A percentile compares a stretch with the other conserved stretches of the same genome.
phyloP scores from a whole-genome alignment of 306 rosid species.

The Dalbergia oliveri region DNA sequence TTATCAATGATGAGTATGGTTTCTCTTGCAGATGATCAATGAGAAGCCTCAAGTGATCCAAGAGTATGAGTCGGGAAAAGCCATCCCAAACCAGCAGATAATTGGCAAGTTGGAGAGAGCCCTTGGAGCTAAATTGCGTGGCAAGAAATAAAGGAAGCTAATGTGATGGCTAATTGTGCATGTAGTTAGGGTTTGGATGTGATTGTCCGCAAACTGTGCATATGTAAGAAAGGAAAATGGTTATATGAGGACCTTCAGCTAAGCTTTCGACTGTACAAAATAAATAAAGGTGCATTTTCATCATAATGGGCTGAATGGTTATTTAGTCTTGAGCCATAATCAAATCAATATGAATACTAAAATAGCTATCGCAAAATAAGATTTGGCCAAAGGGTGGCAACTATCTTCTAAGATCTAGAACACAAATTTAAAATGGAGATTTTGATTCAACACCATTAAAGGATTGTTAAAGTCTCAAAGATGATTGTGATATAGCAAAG shows the following conservation, averaged over 20 bases:
- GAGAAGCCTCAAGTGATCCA: conserved; percentile 93
- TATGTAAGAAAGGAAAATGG: conserved; percentile 38
- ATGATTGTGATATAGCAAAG: no score
- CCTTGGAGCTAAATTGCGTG: conserved; percentile 80
- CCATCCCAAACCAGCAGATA: conserved; percentile 90
- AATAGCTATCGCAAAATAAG: no score
- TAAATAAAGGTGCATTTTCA: conserved; percentile 33
- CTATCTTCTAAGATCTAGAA: no score
- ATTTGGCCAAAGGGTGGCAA: no score
- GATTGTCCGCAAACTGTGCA: conserved; percentile 23
- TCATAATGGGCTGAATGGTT: no score
- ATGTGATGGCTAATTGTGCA: neutral
- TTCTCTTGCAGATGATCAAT: conserved; percentile 65
- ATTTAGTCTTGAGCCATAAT: no score
- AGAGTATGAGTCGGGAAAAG: conserved; percentile 92
- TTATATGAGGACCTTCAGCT: conserved; percentile 16
- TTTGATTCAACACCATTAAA: no score
- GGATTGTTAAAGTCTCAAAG: no score
- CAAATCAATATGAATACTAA: no score
- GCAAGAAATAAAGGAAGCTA: conserved; percentile 61
- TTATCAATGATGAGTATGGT: conserved; percentile 6
- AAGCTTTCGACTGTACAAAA: conserved; percentile 34
- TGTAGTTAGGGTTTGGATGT: conserved; percentile 17
- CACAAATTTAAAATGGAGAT: no score
- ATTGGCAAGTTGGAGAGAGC: conserved; percentile 85